Conservation (phyloP, 139 green algal genomes). For the Chlorella ohadii region DNA sequence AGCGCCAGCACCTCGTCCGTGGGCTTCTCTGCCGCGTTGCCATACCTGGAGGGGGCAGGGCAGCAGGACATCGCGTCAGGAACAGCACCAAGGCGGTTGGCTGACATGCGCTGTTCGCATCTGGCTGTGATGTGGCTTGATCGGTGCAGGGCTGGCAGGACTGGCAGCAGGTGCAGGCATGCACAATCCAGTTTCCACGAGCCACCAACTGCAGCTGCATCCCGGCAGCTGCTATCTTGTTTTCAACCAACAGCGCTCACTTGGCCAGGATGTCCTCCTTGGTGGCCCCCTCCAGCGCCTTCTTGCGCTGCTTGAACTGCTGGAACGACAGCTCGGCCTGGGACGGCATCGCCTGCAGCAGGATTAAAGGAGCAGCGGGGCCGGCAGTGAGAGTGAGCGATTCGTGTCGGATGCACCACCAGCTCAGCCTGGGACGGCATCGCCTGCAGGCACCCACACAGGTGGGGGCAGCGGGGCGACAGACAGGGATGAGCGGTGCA, state of each 20-base stretch:
- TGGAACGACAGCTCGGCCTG: constrained; percentile 91
- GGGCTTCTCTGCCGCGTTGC: constrained; percentile 57
- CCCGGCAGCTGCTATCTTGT: too few relatives aligned
- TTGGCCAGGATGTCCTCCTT: constrained; percentile 80
- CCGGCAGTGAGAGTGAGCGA: neutral
- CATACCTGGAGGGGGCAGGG: constrained; percentile 67
- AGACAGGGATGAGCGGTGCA: too few relatives aligned
- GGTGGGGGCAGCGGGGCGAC: neutral
- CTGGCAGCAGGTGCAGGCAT: too few relatives aligned
- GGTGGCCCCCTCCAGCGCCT: constrained; percentile 64
- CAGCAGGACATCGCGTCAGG: too few relatives aligned
- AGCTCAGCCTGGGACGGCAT: constrained; percentile 92
- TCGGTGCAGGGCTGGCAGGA: too few relatives aligned
- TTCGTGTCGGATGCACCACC: constrained; percentile 76
- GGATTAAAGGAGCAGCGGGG: neutral
- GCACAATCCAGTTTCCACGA: too few relatives aligned
- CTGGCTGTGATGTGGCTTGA: too few relatives aligned
- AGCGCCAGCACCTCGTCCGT: constrained; percentile 60
- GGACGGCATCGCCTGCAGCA: constrained; percentile 79
- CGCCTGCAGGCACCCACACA: too few relatives aligned
- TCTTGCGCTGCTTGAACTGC: constrained; percentile 95
- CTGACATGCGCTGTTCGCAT: too few relatives aligned
- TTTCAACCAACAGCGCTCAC: neutral
- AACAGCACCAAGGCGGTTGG: too few relatives aligned
- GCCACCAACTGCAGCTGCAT: too few relatives aligned